Base-by-base conservation (phyloP, 805 yeast genomes). In the Candida anglica region DNA sequence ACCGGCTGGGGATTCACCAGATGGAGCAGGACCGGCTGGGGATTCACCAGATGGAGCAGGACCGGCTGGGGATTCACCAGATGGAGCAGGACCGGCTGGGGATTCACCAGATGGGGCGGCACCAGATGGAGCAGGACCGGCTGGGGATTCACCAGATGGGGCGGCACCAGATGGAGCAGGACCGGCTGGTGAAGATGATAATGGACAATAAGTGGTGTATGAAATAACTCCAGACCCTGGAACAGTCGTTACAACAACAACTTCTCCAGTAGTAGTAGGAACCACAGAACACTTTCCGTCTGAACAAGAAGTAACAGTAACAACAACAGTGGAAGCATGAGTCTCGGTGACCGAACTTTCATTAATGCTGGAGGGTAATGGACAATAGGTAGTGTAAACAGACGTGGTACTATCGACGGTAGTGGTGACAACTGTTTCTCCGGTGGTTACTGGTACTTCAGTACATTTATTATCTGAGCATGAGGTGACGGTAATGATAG, bases 271-370 rank as follows among this genome's bases (percentile, higher is more conserved):
- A 33, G 69, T 61, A 26, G 50, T 47, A n/a, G 61, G 44, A 28
- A 40, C 50, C 18, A 33, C 27, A 5, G 42, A 22, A 44, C 70
- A 64, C 35, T 44, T 53, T 46, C 60, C 30, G 32, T 55, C 54
- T 3, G 48, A 36, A 42, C 71, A 64, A n/a, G 66, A 57, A 20
- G 71, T 61, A 33, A 57, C 43, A 10, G 65, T 58, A 8, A 61
- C 31, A 11, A 53, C 52, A 14, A 60, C 52, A 15, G 60, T 50
- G 2, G 46, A 36, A 23, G 39, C 36, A 15, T 38, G 45, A 17
- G 53, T 46, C 24, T 36, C 42, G 15, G 53, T 48, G 7, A 20
- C 7, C 5, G 26, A 11, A 6, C 19, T 15, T 17, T 30, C 34
- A n/a, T n/a, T n/a, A n/a, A n/a, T n/a, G n/a, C n/a, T n/a, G n/a